Conservation (phyloP, 805 yeast genomes). For the Kluyveromyces nonfermentans region DNA sequence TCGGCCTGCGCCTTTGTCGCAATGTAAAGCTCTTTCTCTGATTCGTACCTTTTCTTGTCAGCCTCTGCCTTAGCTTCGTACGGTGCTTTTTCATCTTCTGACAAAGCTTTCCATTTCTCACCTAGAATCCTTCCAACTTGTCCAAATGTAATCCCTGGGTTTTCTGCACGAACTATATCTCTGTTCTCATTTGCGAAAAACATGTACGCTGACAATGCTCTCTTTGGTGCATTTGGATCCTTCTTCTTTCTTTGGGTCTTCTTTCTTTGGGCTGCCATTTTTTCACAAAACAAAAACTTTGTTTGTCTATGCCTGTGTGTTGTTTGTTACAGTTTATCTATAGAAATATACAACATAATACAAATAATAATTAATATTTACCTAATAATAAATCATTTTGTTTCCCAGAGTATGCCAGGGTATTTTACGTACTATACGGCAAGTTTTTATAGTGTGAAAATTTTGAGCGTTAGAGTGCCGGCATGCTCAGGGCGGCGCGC, state of each 20-base stretch:
- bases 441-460: background rate
- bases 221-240: constrained; percentile 98
- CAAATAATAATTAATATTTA: no score
- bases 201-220: constrained; percentile 97
- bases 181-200: constrained; percentile 97
- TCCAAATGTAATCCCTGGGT: constrained; percentile 93
- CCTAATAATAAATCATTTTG: no score
- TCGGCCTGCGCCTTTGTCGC: constrained; percentile 35
- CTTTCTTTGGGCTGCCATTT: constrained; percentile 34
- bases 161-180: constrained; percentile 89
- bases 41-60: constrained; percentile 96
- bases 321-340: no score
- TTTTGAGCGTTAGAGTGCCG: background rate
- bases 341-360: no score
- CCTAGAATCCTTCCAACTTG: constrained; percentile 94
- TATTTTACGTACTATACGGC: background rate
- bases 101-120: constrained; percentile 91
- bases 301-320: no score
- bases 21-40: constrained; percentile 82
- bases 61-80: constrained; percentile 89
- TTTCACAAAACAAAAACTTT: background rate
- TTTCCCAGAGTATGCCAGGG: background rate
- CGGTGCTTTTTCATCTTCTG: constrained; percentile 74
- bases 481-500: background rate
- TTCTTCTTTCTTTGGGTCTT: constrained; percentile 39